These are phyloP conservation scores for Zalaria obscura DNA, from an alignment of 2,329 filamentous ascomycete species.

Conservation along the genomic window DNA sequence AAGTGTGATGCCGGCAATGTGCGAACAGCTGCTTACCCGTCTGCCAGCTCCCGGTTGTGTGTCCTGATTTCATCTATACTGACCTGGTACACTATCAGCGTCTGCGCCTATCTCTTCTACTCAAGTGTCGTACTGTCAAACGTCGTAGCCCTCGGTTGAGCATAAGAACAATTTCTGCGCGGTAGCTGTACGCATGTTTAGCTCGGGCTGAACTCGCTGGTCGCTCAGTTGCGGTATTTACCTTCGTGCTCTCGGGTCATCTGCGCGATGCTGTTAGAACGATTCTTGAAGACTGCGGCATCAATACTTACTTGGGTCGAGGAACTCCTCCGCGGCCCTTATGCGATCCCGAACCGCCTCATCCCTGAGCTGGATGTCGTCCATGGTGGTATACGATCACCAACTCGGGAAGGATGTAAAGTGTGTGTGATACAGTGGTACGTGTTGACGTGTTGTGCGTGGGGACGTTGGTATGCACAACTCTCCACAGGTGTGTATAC, in stretches of 20 bases:
- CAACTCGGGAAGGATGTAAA: too few relatives aligned
- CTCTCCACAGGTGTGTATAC: too few relatives aligned
- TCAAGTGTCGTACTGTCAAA: conserved; percentile 32
- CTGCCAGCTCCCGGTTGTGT: conserved; percentile 71
- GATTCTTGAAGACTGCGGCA: conserved; percentile 7
- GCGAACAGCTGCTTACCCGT: conserved; percentile 30
- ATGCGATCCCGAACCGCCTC: conserved; percentile 73
- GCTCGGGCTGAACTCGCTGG: neutral
- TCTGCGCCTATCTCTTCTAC: neutral
- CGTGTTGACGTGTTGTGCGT: too few relatives aligned
- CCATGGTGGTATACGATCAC: conserved; percentile 36
- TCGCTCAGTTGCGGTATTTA: conserved; percentile 13
- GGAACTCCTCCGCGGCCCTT: conserved; percentile 77
- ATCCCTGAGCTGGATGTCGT: conserved; percentile 63
- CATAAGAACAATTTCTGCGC: conserved; percentile 74
- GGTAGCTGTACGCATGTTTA: conserved; percentile 53
- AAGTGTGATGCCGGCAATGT: too few relatives aligned
- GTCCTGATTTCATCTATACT: conserved; percentile 78
- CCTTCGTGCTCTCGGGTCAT: conserved; percentile 42
- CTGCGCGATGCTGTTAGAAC: conserved; percentile 20
- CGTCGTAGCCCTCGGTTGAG: conserved; percentile 46
- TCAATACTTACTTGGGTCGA: conserved; percentile 61
- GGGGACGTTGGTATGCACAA: too few relatives aligned
- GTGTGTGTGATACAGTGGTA: too few relatives aligned
- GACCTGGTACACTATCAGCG: conserved; percentile 15